Base-by-base conservation (phyloP, 176 grass and related monocot genomes). In the Tuctoria greenei region DNA sequence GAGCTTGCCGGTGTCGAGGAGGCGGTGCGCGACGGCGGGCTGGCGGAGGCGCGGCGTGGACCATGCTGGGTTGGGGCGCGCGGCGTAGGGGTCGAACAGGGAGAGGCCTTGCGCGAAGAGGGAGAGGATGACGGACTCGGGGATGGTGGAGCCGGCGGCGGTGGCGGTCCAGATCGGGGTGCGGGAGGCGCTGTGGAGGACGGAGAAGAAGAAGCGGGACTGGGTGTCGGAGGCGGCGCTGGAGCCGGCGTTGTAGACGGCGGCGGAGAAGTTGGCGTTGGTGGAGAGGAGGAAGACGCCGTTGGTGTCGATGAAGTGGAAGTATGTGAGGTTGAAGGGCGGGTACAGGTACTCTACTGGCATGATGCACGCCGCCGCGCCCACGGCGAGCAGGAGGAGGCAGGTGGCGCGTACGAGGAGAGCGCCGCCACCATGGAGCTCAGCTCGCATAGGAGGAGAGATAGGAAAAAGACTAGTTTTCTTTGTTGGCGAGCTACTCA, bases 1-100 rank as follows among this genome's bases (percentile, higher is more conserved):
- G 38, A 97, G 91, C 65, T 97, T 88, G 38, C 93, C 90, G 18
- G 88, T 82, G 77, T 90, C 79, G 7, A 82, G 80, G 7, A 97
- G 81, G 7, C 45, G 72, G 18, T 91, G 54, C 12, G 90, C 75
- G 59, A 52, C 61, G 61, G 76, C 85, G 11, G 85, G 82, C 0
- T 25, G 21, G 10, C 49, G 34, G 49, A 96, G 87, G 69, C 13
- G 56, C 4, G 87, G 88, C 4, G 93, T 93, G 4, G 83, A 84
- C 93, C 90, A 91, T n/a, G 74, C 40, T 0, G 39, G 58, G 7
- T 24, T 6, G 58, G 14, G 61, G 1, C 7, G 15, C 7, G 75
- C 72, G 47, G 28, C 54, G 63, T 66, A 56, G 37, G 87, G 79
- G 47, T 83, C 45, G 51, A 74, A 56, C 47, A 97, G 71, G 2